Evolutionary conservation across 257 asterid species (phyloP), one percentile per base, ranked within the genome.

Genomic region (Ophiorrhiza pumila): DNA sequence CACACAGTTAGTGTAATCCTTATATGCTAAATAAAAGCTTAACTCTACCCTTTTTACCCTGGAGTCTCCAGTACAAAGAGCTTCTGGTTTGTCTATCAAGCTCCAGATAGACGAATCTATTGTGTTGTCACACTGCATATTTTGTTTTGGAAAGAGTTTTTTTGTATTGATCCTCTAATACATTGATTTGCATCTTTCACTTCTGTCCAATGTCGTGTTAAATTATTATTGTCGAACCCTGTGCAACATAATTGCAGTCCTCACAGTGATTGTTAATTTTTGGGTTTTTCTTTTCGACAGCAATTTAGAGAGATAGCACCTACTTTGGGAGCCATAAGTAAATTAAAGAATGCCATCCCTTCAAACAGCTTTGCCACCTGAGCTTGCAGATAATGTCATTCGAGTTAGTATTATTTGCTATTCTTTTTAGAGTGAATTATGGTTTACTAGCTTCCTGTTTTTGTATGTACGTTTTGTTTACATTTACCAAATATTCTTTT

Each of bases 331-430:
- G 57, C 60, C 29, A 31, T 29, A 22, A 29, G 23, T 49, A 46
- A 68, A 42, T 31, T 6, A n/a, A 23, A 65, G 62, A 76, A 94
- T 94, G 96, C 91, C 98, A 68, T 89, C 97, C 68, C 86, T 93
- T 70, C 96, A 91, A 81, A 84, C 96, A 45, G 92, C 97, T 17
- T 79, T 93, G 81, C 97, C 98, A 43, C 97, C 98, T 49, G 99
- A 91, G 85, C 96, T 94, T 18, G 99, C 97, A 68, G 89, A 90
- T 85, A 94, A 91, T 69, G 82, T 85, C 52, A 80, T 91, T 80
- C 81, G 97, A 79, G 97, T 93, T 32, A 78, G 90, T 74, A 31
- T 32, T 62, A n/a, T 14, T 41, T 78, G 2, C 50, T 20, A 2
- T 67, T 72, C 57, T 56, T 74, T 53, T 14, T 56, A 10, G 63